phyloP scores from a whole-genome alignment of 2,329 filamentous ascomycete species.

The Pestalotiopsis sp. region DNA sequence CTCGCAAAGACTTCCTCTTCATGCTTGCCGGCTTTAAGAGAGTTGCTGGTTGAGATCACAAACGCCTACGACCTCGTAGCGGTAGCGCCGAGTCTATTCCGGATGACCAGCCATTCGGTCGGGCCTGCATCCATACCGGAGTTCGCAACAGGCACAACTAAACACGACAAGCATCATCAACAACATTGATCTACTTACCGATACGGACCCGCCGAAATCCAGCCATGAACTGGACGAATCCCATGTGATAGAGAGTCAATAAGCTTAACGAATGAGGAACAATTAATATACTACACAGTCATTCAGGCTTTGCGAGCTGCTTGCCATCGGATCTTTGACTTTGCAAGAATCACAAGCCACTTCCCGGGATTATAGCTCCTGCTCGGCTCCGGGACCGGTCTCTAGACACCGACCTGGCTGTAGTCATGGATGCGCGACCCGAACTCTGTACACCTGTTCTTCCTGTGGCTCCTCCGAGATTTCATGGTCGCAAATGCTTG shows the following conservation, averaged over 20 bases:
- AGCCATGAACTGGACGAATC: background rate
- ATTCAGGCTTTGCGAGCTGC: background rate
- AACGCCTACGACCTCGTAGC: no score
- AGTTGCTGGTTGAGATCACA: no score
- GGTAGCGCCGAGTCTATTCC: no score
- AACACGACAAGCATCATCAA: background rate
- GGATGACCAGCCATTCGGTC: no score
- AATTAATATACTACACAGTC: background rate
- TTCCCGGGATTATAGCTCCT: background rate
- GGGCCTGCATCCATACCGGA: no score
- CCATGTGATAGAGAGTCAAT: background rate
- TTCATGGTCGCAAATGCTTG: background rate
- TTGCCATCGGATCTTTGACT: background rate
- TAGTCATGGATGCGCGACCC: background rate
- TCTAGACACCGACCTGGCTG: background rate
- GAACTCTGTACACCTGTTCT: background rate
- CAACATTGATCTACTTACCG: background rate
- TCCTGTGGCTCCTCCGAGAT: background rate
- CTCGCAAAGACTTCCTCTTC: background rate
- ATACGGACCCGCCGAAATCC: background rate
- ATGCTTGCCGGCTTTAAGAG: no score
- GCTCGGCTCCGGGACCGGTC: background rate
- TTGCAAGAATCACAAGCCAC: background rate
- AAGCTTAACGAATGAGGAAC: background rate
- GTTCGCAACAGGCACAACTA: no score